These are phyloP conservation scores for Leccinum pellstonianum DNA, from an alignment of 768 basidiomycete genomes.

Conservation along the genomic window DNA sequence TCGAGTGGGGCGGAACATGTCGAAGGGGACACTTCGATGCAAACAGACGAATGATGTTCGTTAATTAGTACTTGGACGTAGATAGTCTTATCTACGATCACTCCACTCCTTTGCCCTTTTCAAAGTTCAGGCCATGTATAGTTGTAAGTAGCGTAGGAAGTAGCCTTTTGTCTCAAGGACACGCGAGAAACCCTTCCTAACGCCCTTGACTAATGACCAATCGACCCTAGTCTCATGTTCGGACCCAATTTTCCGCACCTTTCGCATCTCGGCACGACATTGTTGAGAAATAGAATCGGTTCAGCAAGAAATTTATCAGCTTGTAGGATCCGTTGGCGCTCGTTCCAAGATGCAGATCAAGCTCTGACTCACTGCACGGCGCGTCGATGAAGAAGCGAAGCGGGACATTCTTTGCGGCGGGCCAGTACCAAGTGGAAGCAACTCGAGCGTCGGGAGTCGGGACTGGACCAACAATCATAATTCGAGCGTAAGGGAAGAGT, in stretches of 20 bases:
- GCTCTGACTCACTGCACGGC: neutral
- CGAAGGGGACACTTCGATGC: slow-evolving; percentile 8
- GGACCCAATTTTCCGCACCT: neutral
- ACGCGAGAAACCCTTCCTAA: neutral
- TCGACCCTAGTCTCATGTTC: neutral
- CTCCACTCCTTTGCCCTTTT: neutral
- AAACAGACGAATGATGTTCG: neutral
- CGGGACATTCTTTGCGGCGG: no score
- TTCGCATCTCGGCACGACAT: neutral
- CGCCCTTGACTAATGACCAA: neutral
- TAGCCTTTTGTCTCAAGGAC: neutral
- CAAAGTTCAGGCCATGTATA: neutral
- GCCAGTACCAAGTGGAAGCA: no score
- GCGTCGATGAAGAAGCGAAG: neutral
- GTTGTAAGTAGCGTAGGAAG: neutral
- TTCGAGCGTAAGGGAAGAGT: neutral
- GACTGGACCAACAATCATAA: no score
- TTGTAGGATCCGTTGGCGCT: no score
- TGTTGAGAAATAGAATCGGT: neutral
- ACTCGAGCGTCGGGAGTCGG: no score
- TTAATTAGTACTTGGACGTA: neutral
- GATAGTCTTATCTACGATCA: neutral
- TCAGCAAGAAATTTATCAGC: neutral
- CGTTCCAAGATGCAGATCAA: neutral
- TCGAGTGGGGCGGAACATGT: neutral